These are phyloP conservation scores for Glomus cerebriforme DNA, from an alignment of 192 early-diverging fungal genomes.

Conservation along the genomic window DNA sequence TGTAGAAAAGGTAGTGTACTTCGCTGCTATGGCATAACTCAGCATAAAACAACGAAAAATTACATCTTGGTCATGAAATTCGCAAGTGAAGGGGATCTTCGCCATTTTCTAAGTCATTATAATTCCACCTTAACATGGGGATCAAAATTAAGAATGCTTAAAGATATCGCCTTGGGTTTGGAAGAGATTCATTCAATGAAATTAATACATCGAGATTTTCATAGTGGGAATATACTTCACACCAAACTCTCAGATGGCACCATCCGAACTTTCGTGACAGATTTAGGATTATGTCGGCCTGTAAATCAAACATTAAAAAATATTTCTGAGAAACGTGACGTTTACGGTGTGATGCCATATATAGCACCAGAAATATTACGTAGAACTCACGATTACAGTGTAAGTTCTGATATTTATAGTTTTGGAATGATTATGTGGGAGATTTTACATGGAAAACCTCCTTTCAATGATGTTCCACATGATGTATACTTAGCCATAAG, in stretches of 20 bases:
- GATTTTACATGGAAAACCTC: not conserved
- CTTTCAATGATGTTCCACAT: not conserved
- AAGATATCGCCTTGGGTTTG: not conserved
- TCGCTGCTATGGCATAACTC: conserved; percentile 8
- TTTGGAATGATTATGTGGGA: conserved; percentile 21
- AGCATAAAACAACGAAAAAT: not conserved
- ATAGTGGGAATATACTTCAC: conserved; percentile 16
- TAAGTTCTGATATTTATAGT: conserved; percentile 11
- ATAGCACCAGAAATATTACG: conserved; percentile 22
- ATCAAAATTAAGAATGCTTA: not conserved
- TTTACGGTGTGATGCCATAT: conserved; percentile 11
- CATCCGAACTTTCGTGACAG: not conserved
- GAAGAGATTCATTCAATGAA: conserved; percentile 7
- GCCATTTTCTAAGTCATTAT: not conserved
- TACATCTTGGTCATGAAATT: conserved; percentile 20
- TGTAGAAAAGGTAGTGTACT: not conserved
- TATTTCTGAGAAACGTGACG: not conserved
- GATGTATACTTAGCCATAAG: not conserved
- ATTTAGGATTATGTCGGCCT: conserved; percentile 14
- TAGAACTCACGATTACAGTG: not conserved
- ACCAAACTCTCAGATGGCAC: not conserved
- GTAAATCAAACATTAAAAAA: not conserved
- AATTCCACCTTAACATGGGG: not conserved
- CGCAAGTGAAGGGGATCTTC: not conserved
- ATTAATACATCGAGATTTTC: conserved; percentile 22